phyloP scores from a whole-genome alignment of 2,329 filamentous ascomycete species.

The Sarocladium kiliense region DNA sequence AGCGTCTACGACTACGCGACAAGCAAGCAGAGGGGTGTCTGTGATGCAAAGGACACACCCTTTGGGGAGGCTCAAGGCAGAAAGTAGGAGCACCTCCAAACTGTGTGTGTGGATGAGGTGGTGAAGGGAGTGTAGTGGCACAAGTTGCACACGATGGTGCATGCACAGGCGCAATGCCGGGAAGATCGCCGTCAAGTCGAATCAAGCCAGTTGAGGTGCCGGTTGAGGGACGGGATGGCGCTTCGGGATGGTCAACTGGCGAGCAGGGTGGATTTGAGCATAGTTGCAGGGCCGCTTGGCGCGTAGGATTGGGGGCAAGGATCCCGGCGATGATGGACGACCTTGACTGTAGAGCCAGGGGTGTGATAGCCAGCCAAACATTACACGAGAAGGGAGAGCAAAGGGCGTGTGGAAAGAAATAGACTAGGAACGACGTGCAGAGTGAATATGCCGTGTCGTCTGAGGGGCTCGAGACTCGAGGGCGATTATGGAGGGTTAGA shows the following conservation, averaged over 20 bases:
- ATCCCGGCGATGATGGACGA: background rate
- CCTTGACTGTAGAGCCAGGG: background rate
- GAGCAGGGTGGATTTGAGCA: background rate
- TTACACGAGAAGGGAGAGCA: background rate
- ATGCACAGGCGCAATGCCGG: background rate
- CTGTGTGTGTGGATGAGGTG: background rate
- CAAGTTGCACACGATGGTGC: background rate
- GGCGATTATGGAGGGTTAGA: background rate
- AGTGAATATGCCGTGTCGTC: too few species aligned
- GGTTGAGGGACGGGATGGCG: conserved; percentile 5
- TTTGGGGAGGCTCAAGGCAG: background rate
- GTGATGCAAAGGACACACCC: background rate
- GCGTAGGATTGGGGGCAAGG: background rate
- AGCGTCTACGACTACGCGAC: conserved; percentile 6
- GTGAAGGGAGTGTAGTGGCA: background rate
- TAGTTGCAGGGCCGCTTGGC: background rate
- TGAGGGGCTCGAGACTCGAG: background rate
- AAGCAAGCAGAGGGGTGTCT: background rate
- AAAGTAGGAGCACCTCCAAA: too few species aligned
- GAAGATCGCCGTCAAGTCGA: background rate
- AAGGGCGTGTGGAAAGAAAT: background rate
- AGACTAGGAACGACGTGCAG: background rate
- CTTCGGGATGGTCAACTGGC: conserved; percentile 5
- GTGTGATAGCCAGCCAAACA: background rate
- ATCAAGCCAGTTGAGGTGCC: background rate